phyloP scores from a whole-genome alignment of 2,329 filamentous ascomycete genomes.

The Knoxdaviesia capensis region DNA sequence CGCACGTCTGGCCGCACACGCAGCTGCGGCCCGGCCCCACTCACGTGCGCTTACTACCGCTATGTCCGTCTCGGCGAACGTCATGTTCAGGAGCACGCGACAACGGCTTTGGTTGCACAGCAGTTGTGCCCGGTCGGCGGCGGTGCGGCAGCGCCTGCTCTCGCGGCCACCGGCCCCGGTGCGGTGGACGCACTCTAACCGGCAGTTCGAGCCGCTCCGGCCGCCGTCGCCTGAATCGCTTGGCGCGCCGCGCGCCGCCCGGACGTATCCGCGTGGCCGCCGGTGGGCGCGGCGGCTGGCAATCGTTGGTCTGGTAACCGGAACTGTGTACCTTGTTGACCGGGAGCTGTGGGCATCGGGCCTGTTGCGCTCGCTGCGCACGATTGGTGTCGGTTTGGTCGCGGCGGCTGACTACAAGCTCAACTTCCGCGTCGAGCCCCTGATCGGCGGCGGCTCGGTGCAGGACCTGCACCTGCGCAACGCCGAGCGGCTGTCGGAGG shows the following conservation, averaged over 20 bases:
- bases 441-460: slow-evolving; percentile 51
- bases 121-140: too few species aligned
- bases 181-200: too few species aligned
- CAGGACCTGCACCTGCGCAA: slow-evolving; percentile 65
- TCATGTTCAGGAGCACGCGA: too few species aligned
- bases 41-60: too few species aligned
- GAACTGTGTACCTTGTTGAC: slow-evolving; percentile 48
- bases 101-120: too few species aligned
- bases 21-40: too few species aligned
- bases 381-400: slow-evolving; percentile 59
- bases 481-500: slow-evolving; percentile 61
- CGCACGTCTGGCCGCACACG: too few species aligned
- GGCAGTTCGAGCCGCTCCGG: slow-evolving; percentile 38
- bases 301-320: slow-evolving; percentile 37
- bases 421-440: slow-evolving; percentile 72
- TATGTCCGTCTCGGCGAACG: too few species aligned
- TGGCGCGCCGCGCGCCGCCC: slow-evolving; percentile 49
- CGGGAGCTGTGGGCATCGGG: slow-evolving; percentile 59
- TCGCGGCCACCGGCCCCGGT: too few species aligned
- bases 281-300: slow-evolving; percentile 62
- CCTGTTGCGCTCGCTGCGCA: slow-evolving; percentile 57
- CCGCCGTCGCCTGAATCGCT: slow-evolving; percentile 66
- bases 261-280: slow-evolving; percentile 47
- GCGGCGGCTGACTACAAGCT: slow-evolving; percentile 90
- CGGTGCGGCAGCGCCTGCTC: too few species aligned